Evolutionary conservation across 2,329 filamentous ascomycete genomes (phyloP).

Genomic region (Metarhizium album): DNA sequence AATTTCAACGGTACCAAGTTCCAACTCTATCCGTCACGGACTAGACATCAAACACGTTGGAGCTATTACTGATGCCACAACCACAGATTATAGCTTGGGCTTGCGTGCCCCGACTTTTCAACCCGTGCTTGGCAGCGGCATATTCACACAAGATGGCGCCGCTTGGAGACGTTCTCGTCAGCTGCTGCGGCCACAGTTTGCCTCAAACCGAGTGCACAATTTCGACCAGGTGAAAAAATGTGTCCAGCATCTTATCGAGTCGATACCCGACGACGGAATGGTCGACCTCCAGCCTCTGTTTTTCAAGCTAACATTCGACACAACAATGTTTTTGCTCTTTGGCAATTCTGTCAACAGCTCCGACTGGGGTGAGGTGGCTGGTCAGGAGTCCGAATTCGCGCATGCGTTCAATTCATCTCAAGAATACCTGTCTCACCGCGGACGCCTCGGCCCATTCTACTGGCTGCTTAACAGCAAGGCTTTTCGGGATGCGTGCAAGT

Average conservation of each 20-base stretch:
- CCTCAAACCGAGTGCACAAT: constrained; percentile 11
- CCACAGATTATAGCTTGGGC: constrained; percentile 1
- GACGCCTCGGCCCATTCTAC: constrained; percentile 6
- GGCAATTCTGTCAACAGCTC: constrained; percentile 30
- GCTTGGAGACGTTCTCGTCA: constrained; percentile 29
- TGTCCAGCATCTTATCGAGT: constrained; percentile 7
- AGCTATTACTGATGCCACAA: neutral
- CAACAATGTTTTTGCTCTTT: constrained; percentile 44
- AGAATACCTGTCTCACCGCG: constrained; percentile 5
- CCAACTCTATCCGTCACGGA: neutral
- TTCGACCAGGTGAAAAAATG: constrained; percentile 13
- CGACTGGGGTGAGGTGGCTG: constrained; percentile 1
- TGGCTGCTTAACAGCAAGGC: constrained; percentile 3
- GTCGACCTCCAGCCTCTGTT: constrained; percentile 33
- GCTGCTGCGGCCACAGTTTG: constrained; percentile 16
- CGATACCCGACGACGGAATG: constrained; percentile 2
- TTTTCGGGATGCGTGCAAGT: constrained; percentile 6
- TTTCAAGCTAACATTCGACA: constrained; percentile 34
- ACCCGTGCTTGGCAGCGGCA: constrained; percentile 9
- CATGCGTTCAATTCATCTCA: constrained; percentile 6
- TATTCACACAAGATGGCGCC: constrained; percentile 22
- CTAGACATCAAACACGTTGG: neutral
- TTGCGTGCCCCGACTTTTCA: constrained; percentile 2
- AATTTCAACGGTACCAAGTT: constrained; percentile 27
- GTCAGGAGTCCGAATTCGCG: constrained; percentile 11